phyloP scores from a whole-genome alignment of 2,329 filamentous ascomycete genomes.

The Curvularia hawaiiensis region DNA sequence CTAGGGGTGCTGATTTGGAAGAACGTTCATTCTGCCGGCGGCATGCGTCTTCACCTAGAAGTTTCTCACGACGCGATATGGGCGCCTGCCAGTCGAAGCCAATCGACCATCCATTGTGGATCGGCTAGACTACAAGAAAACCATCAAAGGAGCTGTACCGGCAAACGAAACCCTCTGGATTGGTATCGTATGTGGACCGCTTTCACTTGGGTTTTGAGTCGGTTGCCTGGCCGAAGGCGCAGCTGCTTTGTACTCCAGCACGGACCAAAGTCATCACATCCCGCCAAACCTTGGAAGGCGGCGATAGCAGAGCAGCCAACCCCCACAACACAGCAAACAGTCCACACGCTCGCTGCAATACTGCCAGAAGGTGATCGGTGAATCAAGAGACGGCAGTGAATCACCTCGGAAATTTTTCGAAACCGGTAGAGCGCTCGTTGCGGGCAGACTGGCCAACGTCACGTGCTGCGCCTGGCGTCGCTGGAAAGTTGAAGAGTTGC shows the following conservation, averaged over 20 bases:
- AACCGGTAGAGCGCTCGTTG: conserved; percentile 17
- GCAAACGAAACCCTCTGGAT: conserved; percentile 5
- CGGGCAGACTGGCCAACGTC: conserved; percentile 22
- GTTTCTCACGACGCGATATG: conserved; percentile 18
- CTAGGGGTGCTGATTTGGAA: conserved; percentile 3
- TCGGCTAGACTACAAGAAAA: conserved; percentile 15
- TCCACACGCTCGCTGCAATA: conserved; percentile 30
- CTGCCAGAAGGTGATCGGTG: conserved; percentile 19
- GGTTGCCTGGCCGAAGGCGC: conserved; percentile 17
- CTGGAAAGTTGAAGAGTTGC: conserved; percentile 27
- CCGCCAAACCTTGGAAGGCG: conserved; percentile 34
- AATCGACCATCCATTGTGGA: conserved; percentile 14
- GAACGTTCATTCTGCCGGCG: conserved; percentile 1
- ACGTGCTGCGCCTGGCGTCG: conserved; percentile 26
- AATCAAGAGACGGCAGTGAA: conserved; percentile 16
- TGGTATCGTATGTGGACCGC: neutral
- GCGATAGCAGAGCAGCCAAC: conserved; percentile 28
- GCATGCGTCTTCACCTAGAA: conserved; percentile 18
- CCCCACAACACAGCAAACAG: conserved; percentile 29
- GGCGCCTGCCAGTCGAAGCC: conserved; percentile 19
- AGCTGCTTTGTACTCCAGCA: conserved; percentile 30
- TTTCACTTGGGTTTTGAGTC: conserved; percentile 9
- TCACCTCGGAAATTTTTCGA: conserved; percentile 29
- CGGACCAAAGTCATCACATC: conserved; percentile 31
- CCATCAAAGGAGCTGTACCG: conserved; percentile 8